Evolutionary conservation across 768 basidiomycete genomes (phyloP).

Genomic region (Solioccasus polychromus): DNA sequence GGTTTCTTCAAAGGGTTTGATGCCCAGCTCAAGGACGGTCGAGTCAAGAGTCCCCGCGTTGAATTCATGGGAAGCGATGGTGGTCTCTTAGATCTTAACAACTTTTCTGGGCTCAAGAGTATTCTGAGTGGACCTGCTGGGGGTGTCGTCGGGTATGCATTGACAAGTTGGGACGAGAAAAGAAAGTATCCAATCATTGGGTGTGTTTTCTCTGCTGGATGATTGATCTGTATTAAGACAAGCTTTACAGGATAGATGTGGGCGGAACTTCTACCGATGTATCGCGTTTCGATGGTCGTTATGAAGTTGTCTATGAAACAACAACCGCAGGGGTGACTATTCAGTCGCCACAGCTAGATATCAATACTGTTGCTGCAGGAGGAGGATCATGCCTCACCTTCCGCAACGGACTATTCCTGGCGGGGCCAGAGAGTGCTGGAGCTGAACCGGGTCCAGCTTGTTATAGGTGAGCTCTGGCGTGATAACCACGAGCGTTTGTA

Average conservation of each 20-base stretch:
- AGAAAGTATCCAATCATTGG: conserved; percentile 77
- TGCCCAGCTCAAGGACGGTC: conserved; percentile 60
- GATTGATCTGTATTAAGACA: neutral
- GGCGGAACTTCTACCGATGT: conserved; percentile 96
- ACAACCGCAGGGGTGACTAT: conserved; percentile 94
- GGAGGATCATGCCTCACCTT: conserved; percentile 89
- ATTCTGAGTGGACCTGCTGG: conserved; percentile 93
- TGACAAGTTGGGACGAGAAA: conserved; percentile 81
- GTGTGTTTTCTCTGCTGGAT: conserved; percentile 38
- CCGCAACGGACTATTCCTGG: conserved; percentile 85
- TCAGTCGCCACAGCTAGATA: conserved; percentile 90
- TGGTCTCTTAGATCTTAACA: conserved; percentile 71
- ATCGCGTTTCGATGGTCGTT: conserved; percentile 86
- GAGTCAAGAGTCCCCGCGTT: conserved; percentile 61
- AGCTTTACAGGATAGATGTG: conserved; percentile 66
- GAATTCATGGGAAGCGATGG: conserved; percentile 98
- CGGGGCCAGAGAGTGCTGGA: conserved; percentile 91
- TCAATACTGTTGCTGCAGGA: conserved; percentile 95
- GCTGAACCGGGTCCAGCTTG: conserved; percentile 93
- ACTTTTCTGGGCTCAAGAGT: conserved; percentile 92
- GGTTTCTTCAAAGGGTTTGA: conserved; percentile 93
- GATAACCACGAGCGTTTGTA: neutral
- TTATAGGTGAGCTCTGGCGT: conserved; percentile 56
- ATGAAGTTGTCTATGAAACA: conserved; percentile 92
- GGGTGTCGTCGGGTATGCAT: conserved; percentile 92